Conservation (phyloP, 2,329 filamentous ascomycete species). For the Calcarisporium arbuscula region DNA sequence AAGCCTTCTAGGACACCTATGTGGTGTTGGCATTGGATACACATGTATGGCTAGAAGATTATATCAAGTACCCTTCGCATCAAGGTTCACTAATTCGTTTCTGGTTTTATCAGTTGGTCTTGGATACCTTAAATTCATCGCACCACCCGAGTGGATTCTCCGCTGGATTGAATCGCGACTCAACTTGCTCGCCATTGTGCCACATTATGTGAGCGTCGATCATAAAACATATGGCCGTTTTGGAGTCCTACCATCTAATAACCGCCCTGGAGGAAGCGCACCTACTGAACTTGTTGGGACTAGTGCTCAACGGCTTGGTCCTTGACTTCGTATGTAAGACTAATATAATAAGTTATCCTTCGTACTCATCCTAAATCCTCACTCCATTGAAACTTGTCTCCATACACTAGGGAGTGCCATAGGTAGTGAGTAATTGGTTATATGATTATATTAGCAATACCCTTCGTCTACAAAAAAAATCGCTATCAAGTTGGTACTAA, state of each 20-base stretch:
- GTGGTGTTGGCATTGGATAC: slow-evolving; percentile 79
- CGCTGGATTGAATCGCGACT: slow-evolving; percentile 85
- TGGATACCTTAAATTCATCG: slow-evolving; percentile 82
- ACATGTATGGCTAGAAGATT: slow-evolving; percentile 53
- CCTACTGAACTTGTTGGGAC: slow-evolving; percentile 53
- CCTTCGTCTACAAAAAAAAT: too few species aligned
- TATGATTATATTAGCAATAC: too few species aligned
- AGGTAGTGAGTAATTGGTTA: too few species aligned
- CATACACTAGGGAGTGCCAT: too few species aligned
- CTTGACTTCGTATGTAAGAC: too few species aligned
- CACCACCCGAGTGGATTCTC: slow-evolving; percentile 81
- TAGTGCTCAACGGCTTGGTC: too few species aligned
- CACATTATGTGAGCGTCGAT: slow-evolving; percentile 90
- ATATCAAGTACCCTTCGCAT: background rate
- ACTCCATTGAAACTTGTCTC: too few species aligned
- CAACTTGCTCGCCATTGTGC: slow-evolving; percentile 75
- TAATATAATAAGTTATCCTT: too few species aligned
- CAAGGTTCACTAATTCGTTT: background rate
- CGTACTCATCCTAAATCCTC: too few species aligned
- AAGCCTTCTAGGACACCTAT: slow-evolving; percentile 81
- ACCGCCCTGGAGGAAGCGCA: slow-evolving; percentile 32
- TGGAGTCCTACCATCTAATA: slow-evolving; percentile 68
- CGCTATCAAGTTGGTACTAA: too few species aligned
- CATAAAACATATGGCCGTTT: slow-evolving; percentile 94
- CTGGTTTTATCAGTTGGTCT: slow-evolving; percentile 59